Evolutionary conservation across 2,329 filamentous ascomycete genomes (phyloP).

Genomic region (Sclerotinia nivalis): DNA sequence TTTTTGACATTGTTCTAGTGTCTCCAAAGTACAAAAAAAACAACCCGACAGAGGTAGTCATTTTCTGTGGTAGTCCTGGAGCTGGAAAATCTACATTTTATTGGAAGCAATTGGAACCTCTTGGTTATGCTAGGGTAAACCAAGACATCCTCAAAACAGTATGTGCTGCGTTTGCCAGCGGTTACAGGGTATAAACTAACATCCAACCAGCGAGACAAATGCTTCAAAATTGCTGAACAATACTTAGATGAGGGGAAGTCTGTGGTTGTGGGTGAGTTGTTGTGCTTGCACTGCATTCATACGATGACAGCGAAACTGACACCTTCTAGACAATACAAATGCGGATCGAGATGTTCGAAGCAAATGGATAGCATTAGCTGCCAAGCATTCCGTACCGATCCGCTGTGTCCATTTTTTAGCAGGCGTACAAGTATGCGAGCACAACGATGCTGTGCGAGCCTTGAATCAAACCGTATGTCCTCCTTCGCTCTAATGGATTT

Average conservation of each 20-base stretch:
- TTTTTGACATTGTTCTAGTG: constrained; percentile 31
- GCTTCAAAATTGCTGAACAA: constrained; percentile 70
- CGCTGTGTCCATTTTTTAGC: constrained; percentile 86
- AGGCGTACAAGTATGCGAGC: constrained; percentile 62
- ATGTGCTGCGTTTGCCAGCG: constrained; percentile 36
- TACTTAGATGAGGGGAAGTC: constrained; percentile 64
- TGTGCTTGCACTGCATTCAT: constrained; percentile 22
- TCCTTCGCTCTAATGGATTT: constrained; percentile 18
- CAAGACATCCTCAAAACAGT: constrained; percentile 83
- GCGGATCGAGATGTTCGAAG: constrained; percentile 73
- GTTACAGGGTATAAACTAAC: constrained; percentile 32
- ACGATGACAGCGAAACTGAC: constrained; percentile 20
- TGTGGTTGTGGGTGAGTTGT: constrained; percentile 71
- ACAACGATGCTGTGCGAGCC: constrained; percentile 84
- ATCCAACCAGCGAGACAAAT: constrained; percentile 53
- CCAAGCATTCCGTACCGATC: constrained; percentile 69
- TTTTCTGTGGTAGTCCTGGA: constrained; percentile 87
- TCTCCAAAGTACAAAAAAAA: constrained; percentile 51
- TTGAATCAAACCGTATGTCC: constrained; percentile 50
- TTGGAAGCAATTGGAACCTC: constrained; percentile 71
- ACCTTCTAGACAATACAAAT: constrained; percentile 84
- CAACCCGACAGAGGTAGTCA: constrained; percentile 69
- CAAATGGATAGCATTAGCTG: constrained; percentile 77
- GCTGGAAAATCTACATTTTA: constrained; percentile 93
- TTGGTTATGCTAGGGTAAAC: constrained; percentile 83